Evolutionary conservation across 345 rosid genomes (phyloP).

Genomic region (Corchorus olitorius): DNA sequence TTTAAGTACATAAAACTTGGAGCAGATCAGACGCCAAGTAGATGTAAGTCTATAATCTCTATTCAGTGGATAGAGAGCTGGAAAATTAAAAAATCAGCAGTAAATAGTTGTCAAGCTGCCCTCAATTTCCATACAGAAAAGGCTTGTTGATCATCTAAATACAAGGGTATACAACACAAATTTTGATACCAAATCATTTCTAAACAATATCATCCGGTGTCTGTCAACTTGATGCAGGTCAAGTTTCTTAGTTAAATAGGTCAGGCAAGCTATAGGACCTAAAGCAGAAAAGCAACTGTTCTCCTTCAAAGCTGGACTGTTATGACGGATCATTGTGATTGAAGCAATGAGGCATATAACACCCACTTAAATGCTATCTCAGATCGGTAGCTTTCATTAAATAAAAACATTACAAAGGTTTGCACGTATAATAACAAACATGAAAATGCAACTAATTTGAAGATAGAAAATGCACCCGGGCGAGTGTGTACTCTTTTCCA

Average conservation of each 20-base stretch:
- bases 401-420: neutral
- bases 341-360: neutral
- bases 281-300: neutral
- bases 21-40: no score
- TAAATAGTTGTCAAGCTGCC: no score
- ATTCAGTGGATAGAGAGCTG: no score
- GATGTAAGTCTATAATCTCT: no score
- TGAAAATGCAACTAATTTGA: conserved; percentile 34
- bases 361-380: neutral
- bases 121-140: no score
- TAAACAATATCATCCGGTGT: no score
- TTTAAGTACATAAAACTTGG: no score
- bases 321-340: neutral
- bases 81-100: no score
- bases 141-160: no score
- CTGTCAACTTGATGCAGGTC: neutral
- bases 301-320: neutral
- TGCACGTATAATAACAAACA: neutral
- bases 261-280: neutral
- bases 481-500: conserved; percentile 85
- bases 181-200: no score
- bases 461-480: conserved; percentile 91
- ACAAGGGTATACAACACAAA: no score
- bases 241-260: neutral
- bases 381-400: neutral